Conservation (phyloP, 768 basidiomycete species). For the Strobilomyces echinocephalus region DNA sequence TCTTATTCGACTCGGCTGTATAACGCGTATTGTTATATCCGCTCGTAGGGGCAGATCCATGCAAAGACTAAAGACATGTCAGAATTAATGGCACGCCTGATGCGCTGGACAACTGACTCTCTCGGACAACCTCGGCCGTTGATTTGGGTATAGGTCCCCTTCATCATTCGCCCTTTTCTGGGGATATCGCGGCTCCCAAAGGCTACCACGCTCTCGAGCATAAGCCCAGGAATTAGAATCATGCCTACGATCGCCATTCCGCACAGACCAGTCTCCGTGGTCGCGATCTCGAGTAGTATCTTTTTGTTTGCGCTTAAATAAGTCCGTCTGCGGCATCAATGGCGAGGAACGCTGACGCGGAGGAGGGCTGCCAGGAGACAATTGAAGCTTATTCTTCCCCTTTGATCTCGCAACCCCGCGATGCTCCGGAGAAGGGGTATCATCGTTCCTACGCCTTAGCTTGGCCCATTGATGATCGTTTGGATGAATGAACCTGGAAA, state of each 20-base stretch:
- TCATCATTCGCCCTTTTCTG: slow-evolving; percentile 28
- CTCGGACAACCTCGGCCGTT: slow-evolving; percentile 25
- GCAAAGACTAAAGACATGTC: slow-evolving; percentile 13
- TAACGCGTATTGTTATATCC: slow-evolving; percentile 5
- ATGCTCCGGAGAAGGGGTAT: slow-evolving; percentile 18
- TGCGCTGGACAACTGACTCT: slow-evolving; percentile 20
- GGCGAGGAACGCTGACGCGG: slow-evolving; percentile 31
- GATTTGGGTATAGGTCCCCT: slow-evolving; percentile 21
- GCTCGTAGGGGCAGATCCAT: slow-evolving; percentile 5
- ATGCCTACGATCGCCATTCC: slow-evolving; percentile 22
- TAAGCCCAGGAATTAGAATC: slow-evolving; percentile 21
- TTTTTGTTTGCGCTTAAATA: slow-evolving; percentile 34
- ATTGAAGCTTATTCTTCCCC: slow-evolving; percentile 19
- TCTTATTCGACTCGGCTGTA: slow-evolving; percentile 7
- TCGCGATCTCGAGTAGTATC: slow-evolving; percentile 22
- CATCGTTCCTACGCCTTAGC: slow-evolving; percentile 16
- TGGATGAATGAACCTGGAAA: slow-evolving; percentile 46
- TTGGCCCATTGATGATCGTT: slow-evolving; percentile 41
- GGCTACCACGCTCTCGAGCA: slow-evolving; percentile 17
- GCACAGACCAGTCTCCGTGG: slow-evolving; percentile 16
- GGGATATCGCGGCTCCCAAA: slow-evolving; percentile 13
- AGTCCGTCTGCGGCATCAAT: slow-evolving; percentile 40
- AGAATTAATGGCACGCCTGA: slow-evolving; percentile 1
- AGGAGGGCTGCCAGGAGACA: slow-evolving; percentile 17
- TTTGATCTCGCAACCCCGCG: slow-evolving; percentile 21